Evolutionary conservation across 352 stramenopile species (phyloP), one percentile per base, ranked within the genome.

Genomic region (Phytophthora constricta): DNA sequence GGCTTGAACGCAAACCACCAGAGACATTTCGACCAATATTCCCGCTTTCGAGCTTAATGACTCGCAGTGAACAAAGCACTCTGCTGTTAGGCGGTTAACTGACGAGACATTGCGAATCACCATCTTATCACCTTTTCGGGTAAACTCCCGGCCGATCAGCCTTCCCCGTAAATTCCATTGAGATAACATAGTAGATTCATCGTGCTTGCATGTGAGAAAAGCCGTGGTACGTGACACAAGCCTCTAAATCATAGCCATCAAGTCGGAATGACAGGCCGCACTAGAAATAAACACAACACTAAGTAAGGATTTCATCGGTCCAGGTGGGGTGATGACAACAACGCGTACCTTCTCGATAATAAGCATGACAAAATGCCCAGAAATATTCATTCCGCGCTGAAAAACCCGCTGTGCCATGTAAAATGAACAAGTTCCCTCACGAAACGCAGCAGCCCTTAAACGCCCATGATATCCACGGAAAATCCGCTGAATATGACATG

Each of bases 331-430:
- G 9, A 27, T 39, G 33, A n/a, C 10, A 3, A 25, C 16, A 56
- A 10, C 4, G 13, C 1, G 43, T 62, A 90, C 82, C 74, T 86
- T 84, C 37, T 92, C 80, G 31, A 92, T 84, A 16, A 74, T 65
- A 11, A 92, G 80, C 62, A 92, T 65, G 10, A 92, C 48, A 4
- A 57, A 61, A 16, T 60, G 69, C 1, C 69, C 80, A 28, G 73
- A 81, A n/a, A 92, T 70, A 11, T 76, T 57, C 10, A 88, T 19
- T 0, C 84, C 84, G 27, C 84, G 80, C 46, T 92, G 80, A 45
- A 79, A 92, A 8, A 92, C 80, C 14, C 77, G 60, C 46, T 91
- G 77, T 5, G 73, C 68, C 82, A 92, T 92, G 59, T 83, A 90
- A 37, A 91, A 90, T 0, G 79, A 88, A 25, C 81, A 83, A 17